Evolutionary conservation across 768 basidiomycete species (phyloP), one percentile per base, ranked within the genome.

Genomic region (Russula griseocarnosa): DNA sequence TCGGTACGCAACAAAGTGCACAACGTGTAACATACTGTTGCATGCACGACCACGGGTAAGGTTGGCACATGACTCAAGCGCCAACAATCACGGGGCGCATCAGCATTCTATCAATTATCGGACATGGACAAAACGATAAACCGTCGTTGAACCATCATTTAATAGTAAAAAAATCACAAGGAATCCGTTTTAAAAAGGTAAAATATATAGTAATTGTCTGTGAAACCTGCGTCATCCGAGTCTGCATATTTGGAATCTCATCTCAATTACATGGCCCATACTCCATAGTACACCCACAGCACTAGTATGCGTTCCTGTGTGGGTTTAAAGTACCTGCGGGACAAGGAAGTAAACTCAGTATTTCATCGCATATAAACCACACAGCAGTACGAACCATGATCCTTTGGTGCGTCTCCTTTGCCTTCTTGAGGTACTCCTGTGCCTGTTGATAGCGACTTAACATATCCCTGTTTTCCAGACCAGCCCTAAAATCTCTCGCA

Each of bases 381-480:
- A 22, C 26, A 28, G 10, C 14, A 4, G 10, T 8, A 55, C 52
- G 20, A 54, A 63, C 62, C 62, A 59, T 13, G 18, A 63, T 59
- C 5, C 4, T 32, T 54, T 20, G 22, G 11, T 58, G n/a, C 5
- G 62, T 49, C 46, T 59, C 62, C n/a, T 30, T 58, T 26, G 58
- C 57, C 28, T 63, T n/a, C n/a, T 59, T 46, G 16, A 54, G 52
- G 26, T 63, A 63, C 2, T 30, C 26, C 13, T 59, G 62, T 14
- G 52, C 32, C 26, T 32, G 52, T 2, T 36, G 46, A 16, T 24
- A 13, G 16, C 46, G 58, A 20, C 58, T 34, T 20, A 63, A 13
- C 3, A 42, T 14, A 22, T 16, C 13, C 26, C 49, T 59, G 14
- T 47, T 28, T 28, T 63, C 62, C 28, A 63, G 46, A 24, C 57